Evolutionary conservation across 768 basidiomycete genomes (phyloP).

Genomic region (Royoungia palumana): DNA sequence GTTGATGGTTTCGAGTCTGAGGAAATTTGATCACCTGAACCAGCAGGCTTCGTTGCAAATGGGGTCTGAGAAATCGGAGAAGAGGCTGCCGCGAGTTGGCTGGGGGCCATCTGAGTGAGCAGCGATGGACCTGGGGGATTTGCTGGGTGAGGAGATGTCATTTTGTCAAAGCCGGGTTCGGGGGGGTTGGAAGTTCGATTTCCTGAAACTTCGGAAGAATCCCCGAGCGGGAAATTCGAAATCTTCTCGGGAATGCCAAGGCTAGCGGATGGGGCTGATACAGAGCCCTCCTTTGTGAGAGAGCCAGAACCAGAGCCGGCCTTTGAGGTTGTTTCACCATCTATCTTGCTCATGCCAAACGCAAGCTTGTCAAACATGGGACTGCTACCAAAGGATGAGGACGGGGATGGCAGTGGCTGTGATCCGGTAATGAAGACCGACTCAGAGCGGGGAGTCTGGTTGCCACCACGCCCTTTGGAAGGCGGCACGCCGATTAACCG

Average conservation of each 20-base stretch:
- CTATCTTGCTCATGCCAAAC: conserved; percentile 93
- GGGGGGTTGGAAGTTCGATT: conserved; percentile 50
- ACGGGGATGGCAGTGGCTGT: conserved; percentile 87
- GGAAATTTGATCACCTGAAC: conserved; percentile 15
- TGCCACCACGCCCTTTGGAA: conserved; percentile 89
- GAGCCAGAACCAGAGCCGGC: conserved; percentile 32
- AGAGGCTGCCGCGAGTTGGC: conserved; percentile 18
- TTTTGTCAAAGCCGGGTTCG: conserved; percentile 39
- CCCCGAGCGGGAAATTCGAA: conserved; percentile 23
- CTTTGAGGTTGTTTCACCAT: conserved; percentile 39
- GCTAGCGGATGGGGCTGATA: conserved; percentile 13
- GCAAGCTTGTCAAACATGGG: conserved; percentile 84
- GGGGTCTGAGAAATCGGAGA: conserved; percentile 29
- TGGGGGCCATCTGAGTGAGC: conserved; percentile 66
- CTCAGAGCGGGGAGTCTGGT: conserved; percentile 90
- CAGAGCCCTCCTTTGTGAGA: conserved; percentile 22
- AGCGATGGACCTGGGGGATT: conserved; percentile 61
- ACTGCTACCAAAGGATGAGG: conserved; percentile 64
- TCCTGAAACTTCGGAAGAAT: conserved; percentile 43
- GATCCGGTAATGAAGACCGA: conserved; percentile 85
- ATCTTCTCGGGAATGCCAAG: conserved; percentile 10
- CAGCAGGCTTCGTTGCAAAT: conserved; percentile 17
- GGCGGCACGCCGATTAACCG: conserved; percentile 92
- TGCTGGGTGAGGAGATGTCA: conserved; percentile 33
- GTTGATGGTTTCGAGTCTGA: conserved; percentile 26